These are phyloP conservation scores for Kockovaella imperatae DNA, from an alignment of 768 basidiomycete species.

Conservation along the genomic window DNA sequence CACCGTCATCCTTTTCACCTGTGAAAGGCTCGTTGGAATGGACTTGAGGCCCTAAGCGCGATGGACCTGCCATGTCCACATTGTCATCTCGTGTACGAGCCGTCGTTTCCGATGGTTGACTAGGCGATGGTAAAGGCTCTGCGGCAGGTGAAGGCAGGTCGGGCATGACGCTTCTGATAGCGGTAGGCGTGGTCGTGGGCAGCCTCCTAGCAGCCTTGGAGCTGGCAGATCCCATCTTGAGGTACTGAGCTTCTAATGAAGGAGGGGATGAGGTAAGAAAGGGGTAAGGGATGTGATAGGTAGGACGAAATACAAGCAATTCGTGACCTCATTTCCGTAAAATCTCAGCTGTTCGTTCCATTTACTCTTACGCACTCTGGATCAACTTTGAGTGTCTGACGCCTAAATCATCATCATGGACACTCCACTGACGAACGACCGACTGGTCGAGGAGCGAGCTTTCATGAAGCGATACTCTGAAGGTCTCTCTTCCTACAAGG, in stretches of 20 bases:
- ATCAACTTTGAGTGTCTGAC: background rate
- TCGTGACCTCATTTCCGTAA: too few relatives aligned
- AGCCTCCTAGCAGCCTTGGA: constrained; percentile 37
- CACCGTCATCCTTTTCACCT: constrained; percentile 41
- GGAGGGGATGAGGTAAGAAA: too few relatives aligned
- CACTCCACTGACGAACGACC: constrained; percentile 24
- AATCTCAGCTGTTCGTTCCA: too few relatives aligned
- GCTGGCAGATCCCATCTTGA: constrained; percentile 34
- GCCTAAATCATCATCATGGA: constrained; percentile 29
- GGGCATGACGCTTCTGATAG: background rate
- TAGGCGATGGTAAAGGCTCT: background rate
- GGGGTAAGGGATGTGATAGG: too few relatives aligned
- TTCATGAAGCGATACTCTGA: constrained; percentile 44
- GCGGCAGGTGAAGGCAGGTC: background rate
- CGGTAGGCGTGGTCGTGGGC: constrained; percentile 22
- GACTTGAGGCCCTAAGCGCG: constrained; percentile 7
- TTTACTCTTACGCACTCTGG: background rate
- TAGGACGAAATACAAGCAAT: too few relatives aligned
- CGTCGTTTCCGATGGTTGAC: constrained; percentile 19
- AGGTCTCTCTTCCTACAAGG: constrained; percentile 34
- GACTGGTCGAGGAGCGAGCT: constrained; percentile 39
- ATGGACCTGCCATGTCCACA: constrained; percentile 14
- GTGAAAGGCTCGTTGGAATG: constrained; percentile 21
- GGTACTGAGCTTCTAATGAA: background rate
- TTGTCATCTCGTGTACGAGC: constrained; percentile 12